Evolutionary conservation across 2,329 filamentous ascomycete species (phyloP), one percentile per base, ranked within the genome.

Genomic region (Xylaria sp.): DNA sequence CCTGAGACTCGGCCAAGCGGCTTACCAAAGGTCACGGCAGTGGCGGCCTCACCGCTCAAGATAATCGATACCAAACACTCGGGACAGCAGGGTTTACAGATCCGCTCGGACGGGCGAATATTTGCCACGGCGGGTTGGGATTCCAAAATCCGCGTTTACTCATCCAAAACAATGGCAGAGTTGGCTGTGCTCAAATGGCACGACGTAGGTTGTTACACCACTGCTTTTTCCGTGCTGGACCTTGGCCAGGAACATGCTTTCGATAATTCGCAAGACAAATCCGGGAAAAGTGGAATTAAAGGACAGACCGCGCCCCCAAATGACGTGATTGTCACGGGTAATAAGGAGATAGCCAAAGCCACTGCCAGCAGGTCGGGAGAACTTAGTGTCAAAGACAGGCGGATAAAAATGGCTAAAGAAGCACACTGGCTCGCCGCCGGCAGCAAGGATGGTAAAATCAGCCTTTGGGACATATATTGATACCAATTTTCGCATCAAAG

Each of bases 111-210:
- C 78, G 92, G 90, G 2, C 91, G 88, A 70, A 86, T 99, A 4
- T 91, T 97, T 71, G 93, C 92, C 3, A 98, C 95, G 0, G 95
- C 93, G 0, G 96, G 96, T 3, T 99, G 96, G 96, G 96, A 99
- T 78, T 86, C 89, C 1, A 88, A 90, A 56, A 83, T 94, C 1
- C 85, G 96, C 9, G 89, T 98, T 1, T 99, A 98, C 79, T 91
- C 91, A 3, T 81, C 86, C 55, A 93, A 91, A 79, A 91, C 89
- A 0, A 85, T 98, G 84, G 92, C 91, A 75, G 94, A 98, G 79
- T 80, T 98, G 12, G 96, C 95, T 0, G 93, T 97, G 63, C 82
- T 98, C 70, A 97, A 97, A 80, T 98, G 95, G 95, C 96, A 98
- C 80, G 90, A 91, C 73, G 91, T 92, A 36, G 94, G 94, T 0